Conservation (phyloP, 805 yeast species). For the Lachancea quebecensis region DNA sequence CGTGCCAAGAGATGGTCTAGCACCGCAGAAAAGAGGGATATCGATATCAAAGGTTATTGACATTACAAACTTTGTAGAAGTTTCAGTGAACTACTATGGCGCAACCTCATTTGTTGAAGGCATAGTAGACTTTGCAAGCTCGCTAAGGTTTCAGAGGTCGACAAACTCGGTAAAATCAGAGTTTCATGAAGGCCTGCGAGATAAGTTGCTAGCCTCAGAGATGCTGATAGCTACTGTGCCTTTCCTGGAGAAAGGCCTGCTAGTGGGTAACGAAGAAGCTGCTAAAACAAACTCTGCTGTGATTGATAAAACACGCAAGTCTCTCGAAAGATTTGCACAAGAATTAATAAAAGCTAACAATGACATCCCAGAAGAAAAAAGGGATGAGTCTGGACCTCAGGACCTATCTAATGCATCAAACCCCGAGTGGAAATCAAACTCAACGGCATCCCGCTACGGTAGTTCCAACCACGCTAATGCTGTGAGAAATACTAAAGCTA, state of each 20-base stretch:
- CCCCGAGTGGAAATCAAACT: neutral
- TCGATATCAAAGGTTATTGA: slow-evolving; percentile 2
- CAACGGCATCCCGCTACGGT: slow-evolving; percentile 2
- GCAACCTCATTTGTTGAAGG: neutral
- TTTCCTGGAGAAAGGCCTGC: slow-evolving; percentile 13
- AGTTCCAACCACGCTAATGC: neutral
- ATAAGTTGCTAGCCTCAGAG: neutral
- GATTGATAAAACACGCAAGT: neutral
- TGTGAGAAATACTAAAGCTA: neutral
- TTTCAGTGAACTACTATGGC: slow-evolving; percentile 1
- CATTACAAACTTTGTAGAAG: slow-evolving; percentile 7
- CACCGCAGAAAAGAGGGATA: neutral
- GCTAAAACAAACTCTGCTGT: slow-evolving; percentile 9
- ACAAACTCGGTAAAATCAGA: neutral
- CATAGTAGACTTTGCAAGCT: neutral
- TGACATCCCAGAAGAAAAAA: neutral
- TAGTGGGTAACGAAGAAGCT: slow-evolving; percentile 13
- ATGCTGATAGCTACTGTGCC: slow-evolving; percentile 7
- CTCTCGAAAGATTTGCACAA: neutral
- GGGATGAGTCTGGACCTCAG: neutral
- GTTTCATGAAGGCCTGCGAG: neutral
- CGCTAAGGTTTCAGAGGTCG: neutral
- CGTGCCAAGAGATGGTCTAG: neutral
- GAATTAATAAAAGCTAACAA: neutral
- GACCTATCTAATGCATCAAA: neutral